Percentiles rank a stretch among this genome's conserved stretches.
These are phyloP conservation scores for Protomyces inouyei DNA, from an alignment of 1,139 yeast species.

Conservation along the genomic window DNA sequence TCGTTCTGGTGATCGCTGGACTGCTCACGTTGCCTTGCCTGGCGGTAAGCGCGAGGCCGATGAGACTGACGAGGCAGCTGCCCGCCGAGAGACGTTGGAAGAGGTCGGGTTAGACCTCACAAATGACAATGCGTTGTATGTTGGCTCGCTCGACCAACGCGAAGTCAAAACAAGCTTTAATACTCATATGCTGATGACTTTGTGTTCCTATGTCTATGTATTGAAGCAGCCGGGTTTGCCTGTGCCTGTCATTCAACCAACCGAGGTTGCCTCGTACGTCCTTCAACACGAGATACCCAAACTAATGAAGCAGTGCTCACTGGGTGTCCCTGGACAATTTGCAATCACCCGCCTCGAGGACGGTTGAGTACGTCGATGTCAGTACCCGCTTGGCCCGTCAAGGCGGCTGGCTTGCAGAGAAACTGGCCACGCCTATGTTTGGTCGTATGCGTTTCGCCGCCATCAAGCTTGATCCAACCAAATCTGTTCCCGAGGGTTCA, in stretches of 20 bases:
- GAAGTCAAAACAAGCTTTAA: constrained; percentile 41
- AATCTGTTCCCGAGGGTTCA: constrained; percentile 1
- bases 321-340: constrained; percentile 41
- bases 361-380: constrained; percentile 34
- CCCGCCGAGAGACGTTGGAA: constrained; percentile 42
- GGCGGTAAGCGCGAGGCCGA: constrained; percentile 43
- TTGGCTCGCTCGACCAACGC: constrained; percentile 42
- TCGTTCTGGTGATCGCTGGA: constrained; percentile 43
- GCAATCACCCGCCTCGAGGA: constrained; percentile 32
- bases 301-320: constrained; percentile 37
- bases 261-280: constrained; percentile 34
- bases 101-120: constrained; percentile 43
- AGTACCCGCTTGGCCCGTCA: constrained; percentile 9
- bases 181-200: constrained; percentile 29
- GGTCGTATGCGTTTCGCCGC: constrained; percentile 41
- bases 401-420: not conserved
- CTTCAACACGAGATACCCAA: constrained; percentile 41
- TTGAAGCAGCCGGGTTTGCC: not conserved
- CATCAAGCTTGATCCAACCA: constrained; percentile 35
- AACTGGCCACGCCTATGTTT: constrained; percentile 32
- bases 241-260: constrained; percentile 36
- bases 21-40: constrained; percentile 45
- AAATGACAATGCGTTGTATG: constrained; percentile 29
- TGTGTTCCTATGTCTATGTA: constrained; percentile 39
- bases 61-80: constrained; percentile 39